These are phyloP conservation scores for Incumbomyces delicatus DNA, from an alignment of 2,329 filamentous ascomycete genomes.

Conservation along the genomic window DNA sequence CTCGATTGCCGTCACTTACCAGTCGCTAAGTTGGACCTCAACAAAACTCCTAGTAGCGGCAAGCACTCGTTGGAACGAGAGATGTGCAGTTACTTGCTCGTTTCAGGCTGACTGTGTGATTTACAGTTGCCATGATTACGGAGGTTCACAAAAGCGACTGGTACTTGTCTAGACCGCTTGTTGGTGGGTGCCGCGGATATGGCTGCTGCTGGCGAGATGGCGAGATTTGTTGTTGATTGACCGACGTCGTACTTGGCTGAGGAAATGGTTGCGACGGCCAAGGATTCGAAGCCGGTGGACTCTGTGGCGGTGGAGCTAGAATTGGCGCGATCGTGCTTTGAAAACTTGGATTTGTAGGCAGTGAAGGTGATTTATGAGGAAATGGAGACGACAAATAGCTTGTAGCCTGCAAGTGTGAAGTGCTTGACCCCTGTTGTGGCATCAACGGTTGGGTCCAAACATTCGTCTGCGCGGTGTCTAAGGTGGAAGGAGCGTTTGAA, in stretches of 20 bases:
- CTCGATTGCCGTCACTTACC: no score
- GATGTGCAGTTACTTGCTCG: no score
- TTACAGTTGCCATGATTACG: no score
- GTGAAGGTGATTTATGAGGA: not conserved
- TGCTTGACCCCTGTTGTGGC: not conserved
- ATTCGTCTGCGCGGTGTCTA: conserved; percentile 10
- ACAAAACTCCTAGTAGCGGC: no score
- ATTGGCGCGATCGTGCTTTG: not conserved
- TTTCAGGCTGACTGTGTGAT: no score
- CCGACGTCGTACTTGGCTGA: not conserved
- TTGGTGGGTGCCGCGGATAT: conserved; percentile 23
- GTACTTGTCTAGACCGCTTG: conserved; percentile 43
- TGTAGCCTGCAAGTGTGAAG: conserved; percentile 14
- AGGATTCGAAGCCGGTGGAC: conserved; percentile 7
- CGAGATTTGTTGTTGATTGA: not conserved
- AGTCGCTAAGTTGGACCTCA: no score
- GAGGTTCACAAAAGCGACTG: conserved; percentile 42
- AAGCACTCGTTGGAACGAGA: no score
- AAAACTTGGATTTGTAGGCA: not conserved
- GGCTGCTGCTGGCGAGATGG: conserved; percentile 22
- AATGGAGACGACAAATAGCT: conserved; percentile 6
- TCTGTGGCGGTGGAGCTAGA: not conserved
- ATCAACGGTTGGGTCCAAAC: conserved; percentile 1
- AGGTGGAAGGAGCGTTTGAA: conserved; percentile 17
- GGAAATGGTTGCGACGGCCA: conserved; percentile 13